Conservation (phyloP, 768 basidiomycete species). For the Leucogyrophana mollusca region DNA sequence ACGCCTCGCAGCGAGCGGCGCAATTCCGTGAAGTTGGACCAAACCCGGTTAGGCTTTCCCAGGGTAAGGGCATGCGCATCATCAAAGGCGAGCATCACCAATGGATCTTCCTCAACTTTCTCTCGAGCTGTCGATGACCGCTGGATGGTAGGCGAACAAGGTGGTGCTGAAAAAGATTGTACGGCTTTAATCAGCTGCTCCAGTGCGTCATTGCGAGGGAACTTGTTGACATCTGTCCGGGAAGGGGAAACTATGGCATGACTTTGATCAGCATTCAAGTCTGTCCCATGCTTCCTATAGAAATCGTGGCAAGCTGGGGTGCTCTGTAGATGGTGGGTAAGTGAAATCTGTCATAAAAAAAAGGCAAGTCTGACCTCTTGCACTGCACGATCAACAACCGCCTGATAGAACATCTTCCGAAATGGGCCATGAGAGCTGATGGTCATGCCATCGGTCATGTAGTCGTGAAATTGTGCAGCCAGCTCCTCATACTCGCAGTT, state of each 20-base stretch:
- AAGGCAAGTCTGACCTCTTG: too few relatives aligned
- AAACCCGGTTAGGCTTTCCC: background rate
- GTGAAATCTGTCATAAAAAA: too few relatives aligned
- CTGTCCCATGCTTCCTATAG: too few relatives aligned
- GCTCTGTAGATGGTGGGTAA: too few relatives aligned
- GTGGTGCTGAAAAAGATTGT: too few relatives aligned
- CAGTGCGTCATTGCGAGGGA: too few relatives aligned
- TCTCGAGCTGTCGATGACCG: too few relatives aligned
- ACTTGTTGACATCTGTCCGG: too few relatives aligned
- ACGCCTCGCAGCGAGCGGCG: slow-evolving; percentile 6
- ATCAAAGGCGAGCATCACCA: slow-evolving; percentile 23
- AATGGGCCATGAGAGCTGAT: background rate
- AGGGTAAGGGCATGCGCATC: slow-evolving; percentile 15
- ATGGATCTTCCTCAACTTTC: background rate
- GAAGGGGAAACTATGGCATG: too few relatives aligned
- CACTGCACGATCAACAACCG: background rate
- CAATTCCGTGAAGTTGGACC: slow-evolving; percentile 7
- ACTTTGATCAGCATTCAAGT: too few relatives aligned
- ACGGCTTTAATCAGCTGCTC: too few relatives aligned
- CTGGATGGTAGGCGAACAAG: too few relatives aligned
- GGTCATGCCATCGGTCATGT: slow-evolving; percentile 4
- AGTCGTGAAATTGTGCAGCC: background rate
- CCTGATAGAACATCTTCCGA: background rate
- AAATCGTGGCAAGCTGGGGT: background rate
- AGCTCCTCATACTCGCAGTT: background rate